Evolutionary conservation across 352 stramenopile genomes (phyloP).

Genomic region (Globisporangium middletonii): DNA sequence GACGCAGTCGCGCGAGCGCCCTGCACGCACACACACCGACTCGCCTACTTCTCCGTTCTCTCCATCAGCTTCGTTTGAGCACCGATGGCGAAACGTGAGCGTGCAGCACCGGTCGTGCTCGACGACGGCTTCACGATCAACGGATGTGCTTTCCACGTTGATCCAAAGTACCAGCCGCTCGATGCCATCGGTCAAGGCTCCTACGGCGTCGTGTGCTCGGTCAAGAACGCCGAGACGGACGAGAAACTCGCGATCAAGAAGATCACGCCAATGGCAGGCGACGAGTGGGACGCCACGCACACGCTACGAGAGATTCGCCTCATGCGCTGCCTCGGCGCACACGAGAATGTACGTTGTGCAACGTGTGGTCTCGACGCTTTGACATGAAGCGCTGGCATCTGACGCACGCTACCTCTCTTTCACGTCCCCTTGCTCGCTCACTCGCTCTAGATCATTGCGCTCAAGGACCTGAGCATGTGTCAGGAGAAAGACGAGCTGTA

Average conservation of each 20-base stretch:
- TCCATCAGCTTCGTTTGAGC: neutral
- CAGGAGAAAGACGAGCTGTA: conserved; percentile 93
- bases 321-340: conserved; percentile 82
- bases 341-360: conserved; percentile 77
- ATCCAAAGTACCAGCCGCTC: conserved; percentile 74
- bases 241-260: conserved; percentile 92
- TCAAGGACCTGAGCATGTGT: conserved; percentile 88
- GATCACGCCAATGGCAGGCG: conserved; percentile 88
- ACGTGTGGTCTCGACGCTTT: too few species aligned
- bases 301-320: conserved; percentile 89
- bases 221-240: conserved; percentile 67
- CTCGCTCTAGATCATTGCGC: conserved; percentile 69
- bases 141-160: conserved; percentile 76
- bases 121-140: conserved; percentile 83
- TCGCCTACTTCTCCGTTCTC: too few species aligned
- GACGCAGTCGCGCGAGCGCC: too few species aligned
- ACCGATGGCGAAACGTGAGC: conserved; percentile 57
- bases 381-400: too few species aligned
- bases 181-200: conserved; percentile 91
- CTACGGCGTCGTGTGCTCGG: conserved; percentile 91
- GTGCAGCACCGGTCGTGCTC: conserved; percentile 46
- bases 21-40: too few species aligned
- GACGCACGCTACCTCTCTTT: too few species aligned
- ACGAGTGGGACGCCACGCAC: conserved; percentile 87
- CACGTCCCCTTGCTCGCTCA: too few species aligned